phyloP scores from a whole-genome alignment of 2,329 filamentous ascomycete species.

The Claviceps spartinae region DNA sequence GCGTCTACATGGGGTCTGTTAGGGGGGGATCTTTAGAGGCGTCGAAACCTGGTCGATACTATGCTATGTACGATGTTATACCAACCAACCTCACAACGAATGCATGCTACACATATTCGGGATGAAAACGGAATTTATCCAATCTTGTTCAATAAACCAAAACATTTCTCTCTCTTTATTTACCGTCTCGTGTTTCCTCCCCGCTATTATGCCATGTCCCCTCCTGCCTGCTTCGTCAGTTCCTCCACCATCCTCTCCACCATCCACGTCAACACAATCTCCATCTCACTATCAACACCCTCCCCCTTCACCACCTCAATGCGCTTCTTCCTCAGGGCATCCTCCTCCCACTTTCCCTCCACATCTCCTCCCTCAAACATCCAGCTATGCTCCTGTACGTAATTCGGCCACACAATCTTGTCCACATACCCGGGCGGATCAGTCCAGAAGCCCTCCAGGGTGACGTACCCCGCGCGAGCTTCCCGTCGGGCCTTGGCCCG shows the following conservation, averaged over 20 bases:
- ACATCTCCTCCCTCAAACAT: constrained; percentile 62
- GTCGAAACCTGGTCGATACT: too few relatives aligned
- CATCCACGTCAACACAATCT: constrained; percentile 51
- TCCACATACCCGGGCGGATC: constrained; percentile 94
- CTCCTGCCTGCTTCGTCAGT: constrained; percentile 19
- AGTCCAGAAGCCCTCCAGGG: constrained; percentile 81
- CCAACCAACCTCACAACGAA: too few relatives aligned
- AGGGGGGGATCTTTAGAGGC: too few relatives aligned
- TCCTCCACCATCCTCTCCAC: constrained; percentile 45
- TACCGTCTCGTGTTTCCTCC: too few relatives aligned
- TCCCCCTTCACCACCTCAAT: constrained; percentile 36
- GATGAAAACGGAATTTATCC: too few relatives aligned
- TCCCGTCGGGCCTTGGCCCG: constrained; percentile 52
- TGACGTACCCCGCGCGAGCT: constrained; percentile 63
- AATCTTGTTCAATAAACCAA: too few relatives aligned
- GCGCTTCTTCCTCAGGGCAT: constrained; percentile 28
- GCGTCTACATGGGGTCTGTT: not conserved
- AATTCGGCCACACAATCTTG: constrained; percentile 90
- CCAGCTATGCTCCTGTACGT: constrained; percentile 67
- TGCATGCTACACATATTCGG: too few relatives aligned
- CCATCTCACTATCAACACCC: constrained; percentile 43
- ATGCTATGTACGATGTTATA: too few relatives aligned
- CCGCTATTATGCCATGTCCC: too few relatives aligned
- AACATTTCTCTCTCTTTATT: too few relatives aligned
- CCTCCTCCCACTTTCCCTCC: constrained; percentile 37